phyloP scores from a whole-genome alignment of 129 eudicot species.

The Sambucus nigra region DNA sequence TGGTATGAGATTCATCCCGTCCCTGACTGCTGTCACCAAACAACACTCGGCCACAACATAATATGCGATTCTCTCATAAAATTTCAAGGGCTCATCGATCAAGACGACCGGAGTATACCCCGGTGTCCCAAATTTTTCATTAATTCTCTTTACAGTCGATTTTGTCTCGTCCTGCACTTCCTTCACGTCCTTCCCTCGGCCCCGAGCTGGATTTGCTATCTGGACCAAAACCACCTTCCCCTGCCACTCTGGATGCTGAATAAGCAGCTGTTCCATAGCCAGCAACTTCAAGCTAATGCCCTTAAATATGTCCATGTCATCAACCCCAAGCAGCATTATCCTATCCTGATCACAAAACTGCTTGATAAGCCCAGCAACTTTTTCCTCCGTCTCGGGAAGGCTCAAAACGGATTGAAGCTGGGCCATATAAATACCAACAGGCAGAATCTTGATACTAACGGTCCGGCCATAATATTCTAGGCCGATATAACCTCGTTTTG shows the following conservation, averaged over 20 bases:
- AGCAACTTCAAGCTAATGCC: slow-evolving; percentile 70
- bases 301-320: slow-evolving; percentile 78
- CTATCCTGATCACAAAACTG: slow-evolving; percentile 43
- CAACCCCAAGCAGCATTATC: slow-evolving; percentile 71
- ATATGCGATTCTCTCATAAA: slow-evolving; percentile 63
- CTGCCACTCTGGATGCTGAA: slow-evolving; percentile 76
- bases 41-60: slow-evolving; percentile 77
- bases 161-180: slow-evolving; percentile 69
- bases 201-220: slow-evolving; percentile 86
- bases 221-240: slow-evolving; percentile 82
- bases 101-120: slow-evolving; percentile 62
- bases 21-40: slow-evolving; percentile 77
- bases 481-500: slow-evolving; percentile 76
- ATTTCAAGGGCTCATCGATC: slow-evolving; percentile 53
- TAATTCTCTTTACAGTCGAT: slow-evolving; percentile 53
- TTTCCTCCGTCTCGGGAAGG: slow-evolving; percentile 54
- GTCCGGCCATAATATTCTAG: slow-evolving; percentile 83
- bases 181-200: slow-evolving; percentile 70
- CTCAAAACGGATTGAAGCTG: slow-evolving; percentile 62
- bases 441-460: slow-evolving; percentile 66
- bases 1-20: slow-evolving; percentile 85
- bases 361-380: slow-evolving; percentile 51
- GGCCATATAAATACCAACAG: slow-evolving; percentile 76
- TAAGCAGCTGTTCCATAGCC: slow-evolving; percentile 73
- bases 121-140: slow-evolving; percentile 50